phyloP scores from a whole-genome alignment of 805 yeast genomes.

The Hanseniaspora occidentalis region DNA sequence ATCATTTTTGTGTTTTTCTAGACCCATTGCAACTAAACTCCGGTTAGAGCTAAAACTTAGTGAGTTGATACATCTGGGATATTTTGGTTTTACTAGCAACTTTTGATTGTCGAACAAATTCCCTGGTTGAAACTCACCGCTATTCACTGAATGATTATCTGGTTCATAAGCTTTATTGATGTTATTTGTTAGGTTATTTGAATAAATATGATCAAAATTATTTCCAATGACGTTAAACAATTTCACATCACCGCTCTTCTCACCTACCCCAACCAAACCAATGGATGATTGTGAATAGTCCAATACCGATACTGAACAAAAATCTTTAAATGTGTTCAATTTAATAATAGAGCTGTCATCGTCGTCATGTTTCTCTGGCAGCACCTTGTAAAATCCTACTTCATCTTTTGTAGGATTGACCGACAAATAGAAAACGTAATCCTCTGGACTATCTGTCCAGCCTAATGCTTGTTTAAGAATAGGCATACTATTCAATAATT shows the following conservation, averaged over 20 bases:
- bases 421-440: conserved; percentile 31
- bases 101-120: not conserved
- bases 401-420: conserved; percentile 76
- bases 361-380: conserved; percentile 30
- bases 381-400: conserved; percentile 50
- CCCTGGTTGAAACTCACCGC: conserved; percentile 2
- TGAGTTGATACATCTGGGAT: conserved; percentile 63
- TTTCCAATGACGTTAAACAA: conserved; percentile 41
- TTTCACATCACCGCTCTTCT: conserved; percentile 52
- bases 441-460: conserved; percentile 16
- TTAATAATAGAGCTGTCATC: conserved; percentile 42
- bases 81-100: conserved; percentile 43
- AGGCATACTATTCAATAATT: too few species aligned
- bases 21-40: conserved; percentile 62
- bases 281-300: conserved; percentile 42
- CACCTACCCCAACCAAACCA: conserved; percentile 66
- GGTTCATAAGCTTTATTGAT: conserved; percentile 18
- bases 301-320: conserved; percentile 54
- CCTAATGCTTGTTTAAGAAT: conserved; percentile 10
- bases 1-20: conserved; percentile 68
- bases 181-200: conserved; percentile 12
- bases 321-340: conserved; percentile 44
- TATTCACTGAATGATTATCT: conserved; percentile 11
- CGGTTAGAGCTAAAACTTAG: conserved; percentile 47
- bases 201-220: not conserved